Base-by-base conservation (phyloP, 1,284 basidiomycete species). In the Stereum hirsutum region DNA sequence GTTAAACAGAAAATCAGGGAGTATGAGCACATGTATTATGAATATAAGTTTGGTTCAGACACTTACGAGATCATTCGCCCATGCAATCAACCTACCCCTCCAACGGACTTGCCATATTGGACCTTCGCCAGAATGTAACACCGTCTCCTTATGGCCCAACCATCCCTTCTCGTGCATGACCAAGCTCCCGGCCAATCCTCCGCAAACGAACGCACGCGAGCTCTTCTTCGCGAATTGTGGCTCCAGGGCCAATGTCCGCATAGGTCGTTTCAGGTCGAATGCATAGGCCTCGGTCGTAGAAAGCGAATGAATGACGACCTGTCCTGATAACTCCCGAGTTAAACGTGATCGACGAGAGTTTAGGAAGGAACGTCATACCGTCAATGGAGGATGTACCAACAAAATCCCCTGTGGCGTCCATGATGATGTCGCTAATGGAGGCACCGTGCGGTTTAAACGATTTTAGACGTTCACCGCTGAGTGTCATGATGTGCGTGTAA, bases 391-490 rank as follows among this genome's bases (percentile, higher is more conserved):
- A 89, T 7, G 92, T 94, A 1, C 84, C 92, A 4, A 99, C 78
- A 58, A 92, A 98, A 46, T 97, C 92, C 33, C 78, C 83, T 1
- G 86, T 86, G 40, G 75, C 67, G 60, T 98, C 95, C 54, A 99
- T 73, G 39, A 78, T 78, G 28, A 98, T 80, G 56, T 92, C 91
- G 39, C 83, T 78, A 41, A 99, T 74, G 15, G 87, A 89, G 0
- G 95, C 95, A n/a, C 83, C 73, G 57, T 99, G 96, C 3, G 89
- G 88, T 49, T 91, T 83, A 60, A 87, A 96, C 5, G 89, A 92
- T 64, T 92, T 94, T 62, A 95, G 74, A 41, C 89, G 80, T 47
- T 82, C 78, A 7, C 93, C 91, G 19, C 77, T 65, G 41, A 90
- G 72, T 57, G 85, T 86, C 8, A 97, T 68, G 23, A 97, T 74